A percentile compares a stretch with the other conserved stretches of the same genome.
These are phyloP conservation scores for Ceratocystis albifundus DNA, from an alignment of 2,329 filamentous ascomycete genomes.

Conservation along the genomic window DNA sequence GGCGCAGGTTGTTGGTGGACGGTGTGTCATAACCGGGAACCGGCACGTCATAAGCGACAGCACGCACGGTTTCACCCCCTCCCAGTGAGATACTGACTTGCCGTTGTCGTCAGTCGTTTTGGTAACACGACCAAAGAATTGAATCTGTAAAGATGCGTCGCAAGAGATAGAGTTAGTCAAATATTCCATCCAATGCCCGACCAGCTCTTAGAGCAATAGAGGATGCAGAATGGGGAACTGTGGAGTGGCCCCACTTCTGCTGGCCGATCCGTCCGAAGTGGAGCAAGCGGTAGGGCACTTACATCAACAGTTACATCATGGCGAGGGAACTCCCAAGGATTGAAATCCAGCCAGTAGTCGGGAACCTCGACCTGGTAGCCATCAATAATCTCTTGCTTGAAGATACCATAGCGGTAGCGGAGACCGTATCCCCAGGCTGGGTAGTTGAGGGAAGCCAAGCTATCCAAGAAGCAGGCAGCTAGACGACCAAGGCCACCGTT, in stretches of 20 bases:
- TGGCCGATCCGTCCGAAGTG: not conserved
- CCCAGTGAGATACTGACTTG: conserved; percentile 66
- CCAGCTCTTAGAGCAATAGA: too few relatives aligned
- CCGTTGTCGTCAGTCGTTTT: conserved; percentile 66
- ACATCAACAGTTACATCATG: conserved; percentile 89
- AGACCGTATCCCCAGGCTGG: conserved; percentile 96
- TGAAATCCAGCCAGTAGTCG: conserved; percentile 98
- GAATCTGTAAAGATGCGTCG: conserved; percentile 42
- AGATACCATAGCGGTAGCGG: conserved; percentile 92
- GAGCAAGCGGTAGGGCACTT: conserved; percentile 28
- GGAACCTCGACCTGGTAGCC: conserved; percentile 97
- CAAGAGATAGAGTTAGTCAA: not conserved
- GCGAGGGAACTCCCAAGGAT: conserved; percentile 95
- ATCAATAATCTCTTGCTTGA: conserved; percentile 98
- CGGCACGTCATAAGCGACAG: conserved; percentile 84
- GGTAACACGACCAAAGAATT: conserved; percentile 82
- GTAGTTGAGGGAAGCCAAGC: conserved; percentile 84
- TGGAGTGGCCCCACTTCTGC: not conserved
- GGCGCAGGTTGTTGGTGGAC: conserved; percentile 88
- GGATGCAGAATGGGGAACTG: not conserved
- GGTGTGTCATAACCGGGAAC: conserved; percentile 83
- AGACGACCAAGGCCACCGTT: conserved; percentile 92
- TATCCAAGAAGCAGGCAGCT: conserved; percentile 94
- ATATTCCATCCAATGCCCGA: not conserved
- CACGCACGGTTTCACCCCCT: conserved; percentile 84